Conservation (phyloP, 2,329 filamentous ascomycete species). For the Phyllosticta citriasiana region DNA sequence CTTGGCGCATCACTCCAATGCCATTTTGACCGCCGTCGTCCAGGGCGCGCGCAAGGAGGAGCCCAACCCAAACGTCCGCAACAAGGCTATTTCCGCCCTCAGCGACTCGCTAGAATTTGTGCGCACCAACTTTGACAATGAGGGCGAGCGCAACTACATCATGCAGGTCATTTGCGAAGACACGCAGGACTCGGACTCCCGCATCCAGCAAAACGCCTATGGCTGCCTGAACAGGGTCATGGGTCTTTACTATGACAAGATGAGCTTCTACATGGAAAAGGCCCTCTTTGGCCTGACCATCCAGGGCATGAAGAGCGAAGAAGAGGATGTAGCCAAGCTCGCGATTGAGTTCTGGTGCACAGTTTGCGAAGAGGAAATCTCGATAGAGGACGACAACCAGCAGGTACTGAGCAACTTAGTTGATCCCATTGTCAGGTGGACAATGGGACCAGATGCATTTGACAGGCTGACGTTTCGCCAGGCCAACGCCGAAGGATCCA, state of each 20-base stretch:
- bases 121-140: constrained; percentile 96
- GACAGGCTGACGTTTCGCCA: constrained; percentile 23
- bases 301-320: constrained; percentile 94
- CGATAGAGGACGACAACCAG: constrained; percentile 93
- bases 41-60: constrained; percentile 97
- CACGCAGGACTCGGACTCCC: constrained; percentile 80
- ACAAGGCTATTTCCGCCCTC: constrained; percentile 85
- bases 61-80: constrained; percentile 77
- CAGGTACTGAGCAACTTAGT: constrained; percentile 44
- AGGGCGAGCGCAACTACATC: constrained; percentile 98
- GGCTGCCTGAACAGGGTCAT: constrained; percentile 98
- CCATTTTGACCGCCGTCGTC: constrained; percentile 93
- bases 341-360: constrained; percentile 99
- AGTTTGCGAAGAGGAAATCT: constrained; percentile 98
- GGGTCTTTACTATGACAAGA: constrained; percentile 98
- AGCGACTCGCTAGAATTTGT: constrained; percentile 97
- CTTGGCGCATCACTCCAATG: constrained; percentile 82
- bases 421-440: not conserved
- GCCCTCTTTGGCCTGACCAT: constrained; percentile 95
- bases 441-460: constrained; percentile 12
- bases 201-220: constrained; percentile 92
- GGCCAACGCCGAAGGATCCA: constrained; percentile 59
- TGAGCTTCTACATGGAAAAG: constrained; percentile 99
- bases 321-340: constrained; percentile 96
- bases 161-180: constrained; percentile 99